Evolutionary conservation across 257 asterid species (phyloP), one percentile per base, ranked within the genome.

Genomic region (Solanum chiquidenum): DNA sequence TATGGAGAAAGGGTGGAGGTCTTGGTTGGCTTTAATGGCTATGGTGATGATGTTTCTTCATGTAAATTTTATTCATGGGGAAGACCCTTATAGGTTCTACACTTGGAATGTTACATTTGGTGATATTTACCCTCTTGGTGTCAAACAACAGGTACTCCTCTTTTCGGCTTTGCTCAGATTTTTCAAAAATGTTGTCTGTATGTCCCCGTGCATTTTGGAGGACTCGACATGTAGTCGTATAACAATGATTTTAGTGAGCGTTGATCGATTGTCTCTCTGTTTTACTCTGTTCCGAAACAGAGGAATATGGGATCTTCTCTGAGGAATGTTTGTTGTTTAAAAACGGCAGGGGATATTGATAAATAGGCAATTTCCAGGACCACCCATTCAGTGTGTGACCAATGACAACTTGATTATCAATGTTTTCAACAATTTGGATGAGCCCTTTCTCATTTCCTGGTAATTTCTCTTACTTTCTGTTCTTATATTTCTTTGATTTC

Each of bases 341-440:
- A 80, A 42, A 42, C 83, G 77, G 49, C 90, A 91, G 93, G 91
- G 91, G 42, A 91, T 91, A 83, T 66, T 91, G 83, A 91, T 91
- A 89, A 91, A 89, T 79, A 76, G 91, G 66, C 90, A 89, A 88
- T 89, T 89, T 89, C 93, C 90, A 13, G 89, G 90, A 20, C 89
- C 91, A 38, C 40, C 71, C 18, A 91, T 88, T 55, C 87, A 89
- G 88, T 80, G 90, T 25, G 92, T 87, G 49, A 90, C 91, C n/a
- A 90, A 89, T 86, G 92, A 90, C 29, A 90, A 90, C 85, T 69
- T 90, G 88, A 89, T 90, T 27, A 71, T 90, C 85, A 87, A 89
- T 64, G 92, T 90, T 20, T 87, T 85, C 91, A 90, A 89, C 89
- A 82, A 74, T 83, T 87, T 90, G 89, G 90, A 90, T 90, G 91